Conservation (phyloP, 2,329 filamentous ascomycete species). For the Zasmidium angulare region DNA sequence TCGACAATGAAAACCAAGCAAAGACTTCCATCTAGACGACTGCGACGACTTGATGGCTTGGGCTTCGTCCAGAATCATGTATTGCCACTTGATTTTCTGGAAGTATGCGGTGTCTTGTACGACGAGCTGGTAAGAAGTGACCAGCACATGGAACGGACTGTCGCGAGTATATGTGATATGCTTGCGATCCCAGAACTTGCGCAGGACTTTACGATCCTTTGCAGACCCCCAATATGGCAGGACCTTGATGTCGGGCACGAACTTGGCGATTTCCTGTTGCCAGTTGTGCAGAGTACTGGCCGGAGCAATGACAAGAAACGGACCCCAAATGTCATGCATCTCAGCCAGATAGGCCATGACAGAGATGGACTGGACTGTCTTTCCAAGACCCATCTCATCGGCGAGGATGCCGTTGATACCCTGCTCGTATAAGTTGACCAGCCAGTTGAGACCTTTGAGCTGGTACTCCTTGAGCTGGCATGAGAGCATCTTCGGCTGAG, state of each 20-base stretch:
- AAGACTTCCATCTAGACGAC: constrained; percentile 94
- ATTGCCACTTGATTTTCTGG: constrained; percentile 99
- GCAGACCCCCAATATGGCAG: constrained; percentile 97
- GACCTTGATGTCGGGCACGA: constrained; percentile 92
- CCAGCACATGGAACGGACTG: constrained; percentile 89
- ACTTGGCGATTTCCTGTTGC: constrained; percentile 96
- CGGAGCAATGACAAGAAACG: constrained; percentile 93
- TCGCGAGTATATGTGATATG: constrained; percentile 93
- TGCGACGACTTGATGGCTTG: constrained; percentile 98
- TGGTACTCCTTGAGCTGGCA: constrained; percentile 98
- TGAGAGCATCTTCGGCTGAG: constrained; percentile 89
- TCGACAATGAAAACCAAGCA: constrained; percentile 90
- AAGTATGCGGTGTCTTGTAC: constrained; percentile 96
- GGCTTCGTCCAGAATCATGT: constrained; percentile 99
- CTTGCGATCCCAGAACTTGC: constrained; percentile 99
- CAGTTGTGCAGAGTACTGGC: constrained; percentile 98
- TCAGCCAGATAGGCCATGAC: constrained; percentile 99
- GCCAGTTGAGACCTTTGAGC: constrained; percentile 98
- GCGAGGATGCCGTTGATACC: constrained; percentile 99
- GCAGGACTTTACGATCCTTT: constrained; percentile 88
- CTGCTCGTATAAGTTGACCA: constrained; percentile 98
- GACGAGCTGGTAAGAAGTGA: constrained; percentile 96
- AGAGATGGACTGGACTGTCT: constrained; percentile 97
- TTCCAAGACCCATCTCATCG: constrained; percentile 99
- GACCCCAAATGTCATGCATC: constrained; percentile 96